Evolutionary conservation across 2,329 filamentous ascomycete genomes (phyloP), one percentile per base, ranked within the genome.

Genomic region (Sporothrix pallida): DNA sequence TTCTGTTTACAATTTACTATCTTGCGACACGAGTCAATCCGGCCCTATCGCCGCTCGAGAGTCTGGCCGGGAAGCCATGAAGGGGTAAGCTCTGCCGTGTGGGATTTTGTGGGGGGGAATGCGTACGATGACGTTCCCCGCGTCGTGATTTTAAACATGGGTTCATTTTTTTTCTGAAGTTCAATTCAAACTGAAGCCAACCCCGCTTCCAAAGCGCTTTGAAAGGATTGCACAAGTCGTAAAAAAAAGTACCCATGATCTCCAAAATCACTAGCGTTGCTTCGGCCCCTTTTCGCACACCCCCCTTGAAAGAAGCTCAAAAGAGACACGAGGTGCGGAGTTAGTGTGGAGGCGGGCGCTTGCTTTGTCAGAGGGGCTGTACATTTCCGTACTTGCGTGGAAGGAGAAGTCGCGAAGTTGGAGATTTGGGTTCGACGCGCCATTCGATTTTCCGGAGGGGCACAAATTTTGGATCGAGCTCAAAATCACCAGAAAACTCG

Each of bases 61-160:
- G n/a, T 3, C 9, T 17, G 31, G 37, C 60, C 10, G 31, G 15
- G 17, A 31, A 63, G 37, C 44, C 42, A 48, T 2, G 62, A 44
- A 71, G 31, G 69, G 65, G 65, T 69, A 69, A 69, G 65, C 20
- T 69, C 44, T 69, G 65, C 65, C 23, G 65, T 54, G 13, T 13
- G 17, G 1, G 5, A 23, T 1, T 10, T 17, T 54, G 46, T 50
- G 23, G 46, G 12, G 20, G 1, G 1, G 13, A n/a, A 26, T 4
- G 12, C 13, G 48, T 37, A 6, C 37, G 46, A 69, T 69, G 65
- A 54, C 46, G 44, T 63, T 31, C 15, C 60, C 60, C 7, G 15
- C 37, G 17, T 20, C 31, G 8, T 8, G n/a, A 44, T 12, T 69
- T 42, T 54, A 46, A 46, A 23, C 50, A 71, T 56, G 20, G 1